Conservation (phyloP, 2,329 filamentous ascomycete genomes). For the Nothomitra cinnamomea region DNA sequence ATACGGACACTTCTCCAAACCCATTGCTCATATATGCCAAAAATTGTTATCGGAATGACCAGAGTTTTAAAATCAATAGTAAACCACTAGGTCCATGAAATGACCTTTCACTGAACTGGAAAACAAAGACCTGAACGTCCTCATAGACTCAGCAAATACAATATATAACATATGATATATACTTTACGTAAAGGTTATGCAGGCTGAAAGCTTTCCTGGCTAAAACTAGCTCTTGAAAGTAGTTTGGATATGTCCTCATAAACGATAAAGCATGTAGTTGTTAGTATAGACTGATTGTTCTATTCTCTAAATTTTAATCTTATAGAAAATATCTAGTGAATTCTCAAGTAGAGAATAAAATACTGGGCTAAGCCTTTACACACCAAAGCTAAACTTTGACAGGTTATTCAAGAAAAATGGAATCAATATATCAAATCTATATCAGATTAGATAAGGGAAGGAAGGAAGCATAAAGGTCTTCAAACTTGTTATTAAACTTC, state of each 20-base stretch:
- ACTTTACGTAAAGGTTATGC: neutral
- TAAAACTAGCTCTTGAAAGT: too few species aligned
- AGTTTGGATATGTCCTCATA: neutral
- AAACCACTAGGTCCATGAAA: too few species aligned
- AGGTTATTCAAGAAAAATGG: neutral
- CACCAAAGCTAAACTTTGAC: neutral
- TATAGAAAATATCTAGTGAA: neutral
- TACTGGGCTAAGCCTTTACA: neutral
- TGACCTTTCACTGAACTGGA: too few species aligned
- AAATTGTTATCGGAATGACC: too few species aligned
- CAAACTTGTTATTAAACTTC: neutral
- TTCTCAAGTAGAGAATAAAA: neutral
- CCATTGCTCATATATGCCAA: too few species aligned
- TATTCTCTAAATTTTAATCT: neutral
- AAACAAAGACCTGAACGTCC: neutral
- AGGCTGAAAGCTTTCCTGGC: too few species aligned
- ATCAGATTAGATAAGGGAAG: neutral
- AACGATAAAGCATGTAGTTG: neutral
- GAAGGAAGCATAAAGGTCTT: neutral
- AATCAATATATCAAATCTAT: neutral
- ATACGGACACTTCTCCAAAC: too few species aligned
- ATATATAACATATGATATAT: too few species aligned
- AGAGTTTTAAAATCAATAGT: too few species aligned
- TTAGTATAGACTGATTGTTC: neutral
- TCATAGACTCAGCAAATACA: neutral